Conservation (phyloP, 352 stramenopile species). For the Salisapilia sapeloensis region DNA sequence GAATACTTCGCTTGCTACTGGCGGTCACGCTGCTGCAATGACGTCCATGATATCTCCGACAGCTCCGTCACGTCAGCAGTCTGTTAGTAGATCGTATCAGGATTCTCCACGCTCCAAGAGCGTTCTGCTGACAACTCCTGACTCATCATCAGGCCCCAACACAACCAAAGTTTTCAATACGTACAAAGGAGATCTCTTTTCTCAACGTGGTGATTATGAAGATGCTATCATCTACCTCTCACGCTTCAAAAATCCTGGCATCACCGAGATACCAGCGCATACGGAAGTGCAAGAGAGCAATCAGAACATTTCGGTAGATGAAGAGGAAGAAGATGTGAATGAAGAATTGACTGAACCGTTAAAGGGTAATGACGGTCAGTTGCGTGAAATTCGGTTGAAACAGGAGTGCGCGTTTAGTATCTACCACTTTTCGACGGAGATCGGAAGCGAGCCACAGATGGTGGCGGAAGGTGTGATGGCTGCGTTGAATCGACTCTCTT, state of each 20-base stretch:
- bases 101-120: constrained; percentile 43
- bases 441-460: constrained; percentile 58
- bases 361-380: constrained; percentile 16
- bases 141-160: constrained; percentile 10
- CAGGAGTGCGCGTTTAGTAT: constrained; percentile 71
- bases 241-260: constrained; percentile 44
- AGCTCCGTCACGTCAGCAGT: constrained; percentile 15
- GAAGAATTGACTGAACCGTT: constrained; percentile 31
- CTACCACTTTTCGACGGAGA: constrained; percentile 54
- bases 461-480: constrained; percentile 57
- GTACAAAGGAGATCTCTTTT: constrained; percentile 72
- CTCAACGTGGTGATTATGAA: constrained; percentile 67
- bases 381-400: constrained; percentile 49
- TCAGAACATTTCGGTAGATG: constrained; percentile 12
- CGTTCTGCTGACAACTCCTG: constrained; percentile 12
- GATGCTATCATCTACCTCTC: constrained; percentile 81
- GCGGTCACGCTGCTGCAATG: constrained; percentile 1
- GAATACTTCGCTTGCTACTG: constrained; percentile 2
- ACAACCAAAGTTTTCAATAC: constrained; percentile 30
- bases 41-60: constrained; percentile 7
- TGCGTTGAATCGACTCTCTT: constrained; percentile 44
- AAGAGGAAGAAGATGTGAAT: constrained; percentile 23
- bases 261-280: constrained; percentile 8
- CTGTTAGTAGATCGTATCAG: constrained; percentile 6
- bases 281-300: constrained; percentile 10